Evolutionary conservation across 2,329 filamentous ascomycete species (phyloP).

Genomic region (Penicillium sp.): DNA sequence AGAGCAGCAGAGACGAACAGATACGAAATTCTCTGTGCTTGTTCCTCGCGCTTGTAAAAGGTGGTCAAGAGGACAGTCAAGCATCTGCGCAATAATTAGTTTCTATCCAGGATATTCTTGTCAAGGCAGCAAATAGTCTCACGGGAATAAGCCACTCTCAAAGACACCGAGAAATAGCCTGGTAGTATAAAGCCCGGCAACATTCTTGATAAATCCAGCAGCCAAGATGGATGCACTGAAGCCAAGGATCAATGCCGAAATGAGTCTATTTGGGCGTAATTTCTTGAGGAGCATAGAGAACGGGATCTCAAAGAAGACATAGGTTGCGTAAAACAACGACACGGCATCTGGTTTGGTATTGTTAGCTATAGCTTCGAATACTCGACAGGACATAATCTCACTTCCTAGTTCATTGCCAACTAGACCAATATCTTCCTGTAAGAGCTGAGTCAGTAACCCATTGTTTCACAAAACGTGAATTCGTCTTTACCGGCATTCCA

Average conservation of each 20-base stretch:
- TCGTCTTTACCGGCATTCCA: constrained; percentile 12
- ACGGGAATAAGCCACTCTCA: constrained; percentile 20
- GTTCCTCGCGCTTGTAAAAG: constrained; percentile 23
- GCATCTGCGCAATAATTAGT: constrained; percentile 9
- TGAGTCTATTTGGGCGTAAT: constrained; percentile 30
- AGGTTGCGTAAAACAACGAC: constrained; percentile 46
- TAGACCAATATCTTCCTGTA: constrained; percentile 28
- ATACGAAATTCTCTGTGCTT: constrained; percentile 23
- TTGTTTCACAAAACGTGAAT: neutral
- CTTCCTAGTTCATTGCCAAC: constrained; percentile 37
- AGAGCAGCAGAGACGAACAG: constrained; percentile 23
- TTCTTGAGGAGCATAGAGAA: constrained; percentile 43
- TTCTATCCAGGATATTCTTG: too few relatives aligned
- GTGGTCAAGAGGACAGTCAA: constrained; percentile 23
- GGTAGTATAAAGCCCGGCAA: constrained; percentile 29
- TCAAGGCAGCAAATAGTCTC: neutral
- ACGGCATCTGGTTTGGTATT: constrained; percentile 32
- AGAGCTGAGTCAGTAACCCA: neutral
- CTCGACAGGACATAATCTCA: constrained; percentile 12
- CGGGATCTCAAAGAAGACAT: constrained; percentile 45
- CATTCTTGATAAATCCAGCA: constrained; percentile 38
- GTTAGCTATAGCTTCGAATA: constrained; percentile 16
- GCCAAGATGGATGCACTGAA: constrained; percentile 43
- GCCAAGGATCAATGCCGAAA: constrained; percentile 29
- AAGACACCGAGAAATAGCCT: constrained; percentile 23